Evolutionary conservation across 768 basidiomycete species (phyloP), one percentile per base, ranked within the genome.

Genomic region (Gautieria morchelliformis): DNA sequence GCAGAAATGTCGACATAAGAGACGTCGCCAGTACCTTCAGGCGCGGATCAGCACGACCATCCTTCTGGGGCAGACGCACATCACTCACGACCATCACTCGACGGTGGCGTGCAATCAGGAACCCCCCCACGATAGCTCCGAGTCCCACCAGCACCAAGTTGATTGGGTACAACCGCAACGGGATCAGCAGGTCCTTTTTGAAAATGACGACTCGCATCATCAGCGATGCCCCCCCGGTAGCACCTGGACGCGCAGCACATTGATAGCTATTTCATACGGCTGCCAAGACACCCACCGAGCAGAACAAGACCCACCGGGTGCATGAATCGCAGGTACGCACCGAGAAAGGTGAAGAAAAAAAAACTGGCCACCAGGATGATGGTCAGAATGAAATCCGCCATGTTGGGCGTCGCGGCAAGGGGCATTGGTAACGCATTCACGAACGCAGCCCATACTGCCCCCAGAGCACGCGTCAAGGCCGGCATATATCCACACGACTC

Each of bases 1-100:
- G 69, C 24, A 87, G 67, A 65, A 87, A 86, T 9, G 84, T 78
- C 33, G 85, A 85, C 20, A 73, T 68, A 1, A 82, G 79, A n/a
- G 83, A 74, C 53, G 78, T 81, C 39, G 75, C 48, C 1, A 67
- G 53, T 3, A 63, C 46, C 70, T 71, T 35, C 32, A 35, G 57
- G 49, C 17, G 72, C 45, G 74, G 68, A 54, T 75, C 63, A 76
- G 80, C 61, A 7, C 30, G 51, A 30, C 55, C 17, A 39, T 24
- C 19, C 17, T 54, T 50, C 22, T 33, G 10, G 59, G 45, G 17
- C 27, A 58, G 33, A 27, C 10, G n/a, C 17, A 32, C 40, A 52
- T 19, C 11, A 71, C 82, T 63, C 67, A 84, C 84, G 48, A 84
- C 70, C 9, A 73, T 79, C 55, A 67, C 69, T 58, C 78, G 70